Evolutionary conservation across 2,329 filamentous ascomycete genomes (phyloP).

Genomic region (Cytospora paraplurivora): DNA sequence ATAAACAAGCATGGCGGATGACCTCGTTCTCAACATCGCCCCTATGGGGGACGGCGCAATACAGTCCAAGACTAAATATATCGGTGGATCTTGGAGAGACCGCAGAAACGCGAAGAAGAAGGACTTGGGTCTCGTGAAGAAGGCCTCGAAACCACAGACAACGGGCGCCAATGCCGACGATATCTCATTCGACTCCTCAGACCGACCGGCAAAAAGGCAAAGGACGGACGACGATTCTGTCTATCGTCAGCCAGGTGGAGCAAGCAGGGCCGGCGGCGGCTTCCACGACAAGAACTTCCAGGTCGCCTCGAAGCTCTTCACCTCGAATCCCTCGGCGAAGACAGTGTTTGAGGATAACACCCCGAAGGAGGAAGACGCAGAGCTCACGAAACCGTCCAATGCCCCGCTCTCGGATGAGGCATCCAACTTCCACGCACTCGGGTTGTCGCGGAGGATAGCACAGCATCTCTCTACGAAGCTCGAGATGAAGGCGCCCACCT

Average conservation of each 20-base stretch:
- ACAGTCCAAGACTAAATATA: constrained; percentile 23
- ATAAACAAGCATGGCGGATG: constrained; percentile 23
- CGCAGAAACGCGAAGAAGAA: constrained; percentile 26
- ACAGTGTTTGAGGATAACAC: constrained; percentile 56
- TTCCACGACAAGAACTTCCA: constrained; percentile 45
- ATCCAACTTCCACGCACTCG: constrained; percentile 83
- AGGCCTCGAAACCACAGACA: constrained; percentile 12
- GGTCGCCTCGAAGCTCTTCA: constrained; percentile 89
- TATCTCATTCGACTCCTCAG: constrained; percentile 45
- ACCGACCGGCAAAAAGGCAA: constrained; percentile 35
- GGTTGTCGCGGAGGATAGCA: constrained; percentile 78
- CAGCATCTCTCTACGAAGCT: constrained; percentile 84
- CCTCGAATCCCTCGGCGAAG: constrained; percentile 78
- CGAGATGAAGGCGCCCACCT: constrained; percentile 85
- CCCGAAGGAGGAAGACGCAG: constrained; percentile 45
- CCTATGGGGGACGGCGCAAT: constrained; percentile 12
- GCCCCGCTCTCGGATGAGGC: constrained; percentile 83
- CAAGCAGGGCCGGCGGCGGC: constrained; percentile 33
- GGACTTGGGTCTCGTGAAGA: constrained; percentile 19
- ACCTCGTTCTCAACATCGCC: constrained; percentile 26
- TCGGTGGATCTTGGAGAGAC: constrained; percentile 27
- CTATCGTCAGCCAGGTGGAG: constrained; percentile 10
- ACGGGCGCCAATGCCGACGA: constrained; percentile 6
- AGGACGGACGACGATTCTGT: constrained; percentile 36
- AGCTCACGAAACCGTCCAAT: constrained; percentile 77